A percentile compares a stretch with the other conserved stretches of the same genome.
phyloP scores from a whole-genome alignment of 495 filamentous ascomycete genomes.

The Cryomyces minteri region DNA sequence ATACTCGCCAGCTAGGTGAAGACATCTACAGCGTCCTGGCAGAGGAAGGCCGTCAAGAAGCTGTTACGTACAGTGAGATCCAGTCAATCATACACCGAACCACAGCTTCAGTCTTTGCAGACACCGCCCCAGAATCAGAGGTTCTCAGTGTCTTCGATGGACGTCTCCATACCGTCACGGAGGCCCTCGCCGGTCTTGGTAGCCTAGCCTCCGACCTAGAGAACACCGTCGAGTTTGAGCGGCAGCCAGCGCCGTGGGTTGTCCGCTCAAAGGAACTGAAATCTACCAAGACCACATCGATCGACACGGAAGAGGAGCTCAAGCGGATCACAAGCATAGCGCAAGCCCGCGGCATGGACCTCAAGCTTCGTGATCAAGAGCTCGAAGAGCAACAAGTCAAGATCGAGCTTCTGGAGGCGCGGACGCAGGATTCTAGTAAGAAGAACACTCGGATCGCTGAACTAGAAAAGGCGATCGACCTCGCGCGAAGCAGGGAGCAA shows the following conservation, averaged over 20 bases:
- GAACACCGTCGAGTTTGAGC: slow-evolving; percentile 73
- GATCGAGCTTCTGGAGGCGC: slow-evolving; percentile 75
- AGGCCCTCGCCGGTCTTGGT: slow-evolving; percentile 51
- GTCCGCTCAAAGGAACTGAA: slow-evolving; percentile 62
- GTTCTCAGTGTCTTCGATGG: slow-evolving; percentile 49
- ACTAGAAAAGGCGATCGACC: slow-evolving; percentile 37
- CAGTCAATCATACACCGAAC: slow-evolving; percentile 39
- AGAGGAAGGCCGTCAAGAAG: slow-evolving; percentile 54
- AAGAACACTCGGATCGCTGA: slow-evolving; percentile 44
- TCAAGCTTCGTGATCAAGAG: slow-evolving; percentile 43
- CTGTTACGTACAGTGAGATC: slow-evolving; percentile 47
- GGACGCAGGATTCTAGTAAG: slow-evolving; percentile 61
- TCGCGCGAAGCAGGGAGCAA: slow-evolving; percentile 24
- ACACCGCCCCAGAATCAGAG: slow-evolving; percentile 30
- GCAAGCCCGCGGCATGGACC: slow-evolving; percentile 40
- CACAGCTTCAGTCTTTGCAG: slow-evolving; percentile 26
- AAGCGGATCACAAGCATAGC: slow-evolving; percentile 48
- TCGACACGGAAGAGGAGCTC: slow-evolving; percentile 47
- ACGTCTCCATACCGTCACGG: slow-evolving; percentile 41
- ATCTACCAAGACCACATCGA: slow-evolving; percentile 52
- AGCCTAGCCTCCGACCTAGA: slow-evolving; percentile 54
- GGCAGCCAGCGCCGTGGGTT: slow-evolving; percentile 60
- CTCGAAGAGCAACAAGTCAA: slow-evolving; percentile 66
- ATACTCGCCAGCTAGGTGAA: slow-evolving; percentile 47
- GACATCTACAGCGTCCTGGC: slow-evolving; percentile 43